Percentiles rank a stretch among this genome's conserved stretches.
Conservation (phyloP, 1,284 basidiomycete species). For the Leccinum griseonigrum region DNA sequence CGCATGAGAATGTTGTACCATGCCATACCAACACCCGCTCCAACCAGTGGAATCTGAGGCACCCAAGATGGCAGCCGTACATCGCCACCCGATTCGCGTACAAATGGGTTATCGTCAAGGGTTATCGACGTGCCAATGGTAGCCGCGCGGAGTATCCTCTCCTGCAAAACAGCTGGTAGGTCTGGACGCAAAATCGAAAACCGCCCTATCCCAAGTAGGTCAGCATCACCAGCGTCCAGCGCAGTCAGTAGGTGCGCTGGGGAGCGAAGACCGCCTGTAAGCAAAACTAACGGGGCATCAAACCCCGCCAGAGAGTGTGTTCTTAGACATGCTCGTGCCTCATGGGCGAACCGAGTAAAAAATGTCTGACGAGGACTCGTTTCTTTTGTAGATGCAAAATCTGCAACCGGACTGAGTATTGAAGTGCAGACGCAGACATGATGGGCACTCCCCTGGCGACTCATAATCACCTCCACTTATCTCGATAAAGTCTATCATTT, state of each 20-base stretch:
- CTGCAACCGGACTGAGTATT: constrained; percentile 25
- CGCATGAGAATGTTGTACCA: constrained; percentile 62
- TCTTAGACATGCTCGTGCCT: constrained; percentile 47
- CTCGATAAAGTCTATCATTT: constrained; percentile 77
- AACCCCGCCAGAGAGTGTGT: constrained; percentile 31
- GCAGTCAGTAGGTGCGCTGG: constrained; percentile 57
- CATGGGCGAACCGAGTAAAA: constrained; percentile 58
- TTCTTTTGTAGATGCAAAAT: constrained; percentile 37
- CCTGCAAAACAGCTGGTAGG: constrained; percentile 46
- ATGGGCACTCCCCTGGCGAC: constrained; percentile 51
- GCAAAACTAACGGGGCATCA: constrained; percentile 58
- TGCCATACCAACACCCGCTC: constrained; percentile 52
- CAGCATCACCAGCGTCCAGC: constrained; percentile 52
- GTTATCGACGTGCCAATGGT: constrained; percentile 13
- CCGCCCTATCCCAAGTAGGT: constrained; percentile 80
- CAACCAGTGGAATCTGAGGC: constrained; percentile 50
- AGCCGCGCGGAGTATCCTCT: constrained; percentile 13
- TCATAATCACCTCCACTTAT: constrained; percentile 89
- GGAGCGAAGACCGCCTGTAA: constrained; percentile 79
- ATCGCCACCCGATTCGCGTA: constrained; percentile 37
- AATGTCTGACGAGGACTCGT: constrained; percentile 49
- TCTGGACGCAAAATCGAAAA: constrained; percentile 63
- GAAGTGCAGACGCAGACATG: not conserved
- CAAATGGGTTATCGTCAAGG: constrained; percentile 35
- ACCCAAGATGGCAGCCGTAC: constrained; percentile 29